Evolutionary conservation across 2,329 filamentous ascomycete genomes (phyloP), one percentile per base, ranked within the genome.

Genomic region (Sclerotinia glacialis): DNA sequence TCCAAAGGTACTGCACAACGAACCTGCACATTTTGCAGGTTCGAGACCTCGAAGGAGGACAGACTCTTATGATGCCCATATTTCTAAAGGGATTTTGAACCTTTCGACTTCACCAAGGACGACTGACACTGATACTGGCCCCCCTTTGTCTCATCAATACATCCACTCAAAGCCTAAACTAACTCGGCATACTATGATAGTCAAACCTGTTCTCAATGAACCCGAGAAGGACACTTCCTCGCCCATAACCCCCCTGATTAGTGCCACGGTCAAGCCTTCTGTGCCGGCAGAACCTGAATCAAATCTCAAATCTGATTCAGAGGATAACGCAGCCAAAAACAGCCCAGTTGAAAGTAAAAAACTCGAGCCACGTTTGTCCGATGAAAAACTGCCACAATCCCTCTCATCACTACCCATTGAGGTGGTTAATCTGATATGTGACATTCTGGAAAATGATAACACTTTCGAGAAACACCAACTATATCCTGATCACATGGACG

Each of bases 391-490:
- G 3, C 87, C 87, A 0, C 86, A 90, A 72, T 82, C 85, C 5
- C 72, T 90, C 11, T 80, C 80, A 0, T 78, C 76, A 3, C 78
- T 90, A 3, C 82, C 83, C 66, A 78, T 84, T 3, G 82, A 86
- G 47, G 76, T 86, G 0, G 79, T 89, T 44, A 82, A 87, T 65
- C 83, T 89, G 69, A 78, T 89, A 26, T 88, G 86, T 70, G 83
- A 88, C 71, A 78, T 86, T 3, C 79, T 88, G 21, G 82, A 86
- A 71, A 80, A 85, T 64, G 85, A 89, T 69, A 75, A 77, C 8
- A 86, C 82, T 7, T 77, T 73, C 8, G 86, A 88, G 72, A 78
- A 77, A 18, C 81, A 83, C 69, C 72, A 82, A 49, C 74, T 84
- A 2, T 79, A 82, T 49, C 83, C 71, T 21, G 67, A 56, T n/a